Percentiles rank a stretch among this genome's conserved stretches.
These are phyloP conservation scores for Macrophomina tecta DNA, from an alignment of 2,329 filamentous ascomycete genomes.

Conservation along the genomic window DNA sequence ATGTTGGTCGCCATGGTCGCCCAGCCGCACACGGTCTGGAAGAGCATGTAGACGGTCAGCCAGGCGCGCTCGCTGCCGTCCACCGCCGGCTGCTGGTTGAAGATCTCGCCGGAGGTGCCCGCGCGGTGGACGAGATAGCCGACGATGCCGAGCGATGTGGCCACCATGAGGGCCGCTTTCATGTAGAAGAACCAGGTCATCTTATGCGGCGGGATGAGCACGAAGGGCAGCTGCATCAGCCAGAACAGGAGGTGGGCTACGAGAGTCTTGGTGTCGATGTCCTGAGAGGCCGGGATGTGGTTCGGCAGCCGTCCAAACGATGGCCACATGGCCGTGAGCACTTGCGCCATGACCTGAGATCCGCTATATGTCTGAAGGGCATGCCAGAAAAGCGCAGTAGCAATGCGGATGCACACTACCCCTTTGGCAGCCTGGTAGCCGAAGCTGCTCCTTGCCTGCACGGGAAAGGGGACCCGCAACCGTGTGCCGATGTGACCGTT, in stretches of 20 bases:
- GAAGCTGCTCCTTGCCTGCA: neutral
- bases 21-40: slow-evolving; percentile 27
- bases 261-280: slow-evolving; percentile 31
- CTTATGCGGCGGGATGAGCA: slow-evolving; percentile 32
- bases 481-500: slow-evolving; percentile 5
- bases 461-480: neutral
- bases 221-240: slow-evolving; percentile 32
- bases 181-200: slow-evolving; percentile 33
- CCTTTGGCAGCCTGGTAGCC: neutral
- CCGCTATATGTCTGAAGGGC: neutral
- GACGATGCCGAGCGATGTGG: slow-evolving; percentile 33
- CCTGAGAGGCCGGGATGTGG: slow-evolving; percentile 30
- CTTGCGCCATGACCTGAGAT: slow-evolving; percentile 9
- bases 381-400: slow-evolving; percentile 4
- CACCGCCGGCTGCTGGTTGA: neutral
- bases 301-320: slow-evolving; percentile 30
- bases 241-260: slow-evolving; percentile 33
- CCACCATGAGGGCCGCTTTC: slow-evolving; percentile 29
- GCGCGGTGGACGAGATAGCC: neutral
- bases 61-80: neutral
- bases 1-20: slow-evolving; percentile 33
- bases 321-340: slow-evolving; percentile 37
- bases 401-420: neutral
- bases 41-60: neutral
- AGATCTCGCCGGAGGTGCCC: neutral